Evolutionary conservation across 2,329 filamentous ascomycete species (phyloP), one percentile per base, ranked within the genome.

Genomic region (Lanzia echinophila): DNA sequence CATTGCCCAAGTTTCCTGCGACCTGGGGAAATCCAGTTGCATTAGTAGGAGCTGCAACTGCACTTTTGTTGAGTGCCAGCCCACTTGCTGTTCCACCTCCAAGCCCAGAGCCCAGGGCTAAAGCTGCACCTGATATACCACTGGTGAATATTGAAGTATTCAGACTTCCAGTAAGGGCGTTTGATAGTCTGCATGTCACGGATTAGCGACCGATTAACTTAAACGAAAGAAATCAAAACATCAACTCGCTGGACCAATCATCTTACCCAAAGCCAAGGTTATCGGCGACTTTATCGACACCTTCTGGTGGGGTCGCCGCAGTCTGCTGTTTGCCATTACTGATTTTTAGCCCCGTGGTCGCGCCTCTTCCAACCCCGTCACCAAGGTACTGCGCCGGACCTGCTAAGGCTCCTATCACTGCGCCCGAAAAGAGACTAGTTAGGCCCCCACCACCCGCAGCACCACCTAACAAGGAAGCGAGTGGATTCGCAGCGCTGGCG

Each of bases 241-340:
- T 7, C 22, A 8, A 20, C 11, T n/a, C 15, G 10, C 6, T 24
- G 10, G 11, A 19, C 2, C 8, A 28, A 28, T 32, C 12, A 22
- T 11, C 50, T 41, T 42, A 53, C 50, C 50, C 50, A 6, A 53
- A 53, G 32, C 50, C 50, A 13, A 53, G 43, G 24, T 53, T 47
- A 15, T 17, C 24, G 6, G 50, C 50, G 10, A 53, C 13, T 15
- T 32, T 33, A 22, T 53, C 47, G 19, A 53, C 10, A 6, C 50
- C 50, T 20, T 39, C 22, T 41, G 50, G 50, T 31, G 47, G 41
- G 20, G 38, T 31, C 24, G 43, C 34, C 19, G 50, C 17, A 17
- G 50, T 53, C 12, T 53, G 50, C 22, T 53, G 33, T 8, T 47
- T 43, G 6, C 36, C 44, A 15, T 53, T 53, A 15, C 34, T 53